Evolutionary conservation across 805 yeast species (phyloP), one percentile per base, ranked within the genome.

Genomic region (Nakazawaea peltata): DNA sequence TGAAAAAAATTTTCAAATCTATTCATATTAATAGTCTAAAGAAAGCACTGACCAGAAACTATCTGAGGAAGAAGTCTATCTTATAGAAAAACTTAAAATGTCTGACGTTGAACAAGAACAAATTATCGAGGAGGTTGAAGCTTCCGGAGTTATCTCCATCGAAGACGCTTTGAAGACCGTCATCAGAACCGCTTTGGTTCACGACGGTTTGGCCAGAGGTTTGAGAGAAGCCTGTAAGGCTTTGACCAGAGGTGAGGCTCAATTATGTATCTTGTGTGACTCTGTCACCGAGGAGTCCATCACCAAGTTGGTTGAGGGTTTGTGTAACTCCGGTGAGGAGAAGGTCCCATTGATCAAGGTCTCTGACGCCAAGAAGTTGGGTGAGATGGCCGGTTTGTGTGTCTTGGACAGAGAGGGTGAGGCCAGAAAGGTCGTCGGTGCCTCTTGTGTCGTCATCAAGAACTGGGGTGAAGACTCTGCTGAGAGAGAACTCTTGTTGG

Each of bases 371-470:
- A 92, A 92, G 82, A 84, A 86, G 77, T 81, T 92, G 66, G 99
- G 99, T 80, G 97, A 92, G 79, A 92, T 98, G 98, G 97, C 97
- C 63, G 98, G 98, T 83, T 78, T 92, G 57, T 92, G 96, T 77
- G 86, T 87, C 74, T 81, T 90, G 61, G 97, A 92, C 94, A 86
- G 96, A 75, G 97, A 92, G 61, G 99, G 98, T 75, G 87, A 90
- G 78, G 96, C 97, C 74, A 87, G 97, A 80, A 92, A 92, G 86
- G 97, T 92, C 60, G 98, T 92, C 67, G 98, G 98, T 74, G 94
- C 96, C 71, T 88, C 97, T 59, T 90, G 95, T 72, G 97, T 90
- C 65, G 98, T 92, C 59, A 85, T 92, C 79, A 88, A 84, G 81
- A 81, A 87, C 94, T 92, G 97, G 97, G 99, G 99, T 86, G 95